Conservation (phyloP, 2,329 filamentous ascomycete genomes). For the Drechslera avenae region DNA sequence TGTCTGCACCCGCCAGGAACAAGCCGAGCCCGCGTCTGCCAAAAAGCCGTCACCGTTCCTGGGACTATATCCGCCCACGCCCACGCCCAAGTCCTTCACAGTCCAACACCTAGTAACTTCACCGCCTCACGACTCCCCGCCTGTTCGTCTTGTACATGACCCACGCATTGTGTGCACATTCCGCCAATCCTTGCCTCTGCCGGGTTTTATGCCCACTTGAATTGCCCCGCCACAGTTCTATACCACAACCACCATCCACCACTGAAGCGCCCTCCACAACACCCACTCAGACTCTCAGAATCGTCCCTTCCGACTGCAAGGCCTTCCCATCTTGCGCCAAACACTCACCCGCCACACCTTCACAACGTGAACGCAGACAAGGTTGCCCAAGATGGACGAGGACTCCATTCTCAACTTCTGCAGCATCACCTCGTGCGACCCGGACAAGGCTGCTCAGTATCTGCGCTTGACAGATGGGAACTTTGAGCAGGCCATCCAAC, state of each 20-base stretch:
- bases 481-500: conserved; percentile 81
- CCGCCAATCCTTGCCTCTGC: not conserved
- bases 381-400: conserved; percentile 43
- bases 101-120: conserved; percentile 4
- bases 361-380: conserved; percentile 1
- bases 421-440: conserved; percentile 76
- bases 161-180: not conserved
- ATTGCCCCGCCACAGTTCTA: conserved; percentile 29
- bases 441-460: conserved; percentile 78
- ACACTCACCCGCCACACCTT: not conserved
- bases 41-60: not conserved
- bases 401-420: conserved; percentile 76
- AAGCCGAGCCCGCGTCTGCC: conserved; percentile 4
- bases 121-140: not conserved
- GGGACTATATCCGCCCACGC: not conserved
- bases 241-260: conserved; percentile 12
- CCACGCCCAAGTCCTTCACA: conserved; percentile 6
- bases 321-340: not conserved
- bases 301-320: conserved; percentile 1
- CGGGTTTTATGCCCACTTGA: conserved; percentile 23
- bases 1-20: conserved; percentile 3
- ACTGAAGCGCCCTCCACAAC: not conserved
- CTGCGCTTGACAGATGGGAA: conserved; percentile 84
- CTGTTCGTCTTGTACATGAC: not conserved
- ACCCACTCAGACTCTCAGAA: not conserved